Evolutionary conservation across 108 stramenopile species (phyloP), one percentile per base, ranked within the genome.

Genomic region (Nitzschia inconspicua): DNA sequence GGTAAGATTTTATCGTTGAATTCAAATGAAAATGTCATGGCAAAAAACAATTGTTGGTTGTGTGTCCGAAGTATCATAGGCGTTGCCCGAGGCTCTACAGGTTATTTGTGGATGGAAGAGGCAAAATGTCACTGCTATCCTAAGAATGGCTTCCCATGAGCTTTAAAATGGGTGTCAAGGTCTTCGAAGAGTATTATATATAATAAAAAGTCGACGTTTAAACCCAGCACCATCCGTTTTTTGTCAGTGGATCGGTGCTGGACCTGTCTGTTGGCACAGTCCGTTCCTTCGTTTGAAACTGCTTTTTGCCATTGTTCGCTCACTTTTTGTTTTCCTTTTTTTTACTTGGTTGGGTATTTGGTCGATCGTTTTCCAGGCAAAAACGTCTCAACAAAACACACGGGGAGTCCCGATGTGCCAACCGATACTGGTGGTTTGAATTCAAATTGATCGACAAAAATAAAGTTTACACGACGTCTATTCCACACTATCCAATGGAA

Each of bases 261-360:
- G 82, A 83, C 82, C 82, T 83, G 82, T 83, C 82, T 83, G 77
- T 78, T 68, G 69, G 47, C 22, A 83, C 82, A 83, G 19, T 57
- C 47, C 47, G 16, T 47, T 18, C 37, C n/a, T n/a, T n/a, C n/a
- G n/a, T n/a, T n/a, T n/a, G n/a, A n/a, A n/a, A n/a, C n/a, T n/a
- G n/a, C n/a, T n/a, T n/a, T n/a, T n/a, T n/a, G n/a, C n/a, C n/a
- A n/a, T n/a, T n/a, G n/a, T n/a, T n/a, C n/a, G n/a, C n/a, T n/a
- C n/a, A n/a, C n/a, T n/a, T n/a, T n/a, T n/a, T n/a, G n/a, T n/a
- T n/a, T n/a, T n/a, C n/a, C n/a, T n/a, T n/a, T n/a, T n/a, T n/a
- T n/a, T n/a, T n/a, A n/a, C n/a, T n/a, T n/a, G n/a, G n/a, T n/a
- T n/a, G n/a, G n/a, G n/a, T n/a, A n/a, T n/a, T n/a, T n/a, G n/a